These are phyloP conservation scores for Pichia sp. DNA, from an alignment of 1,139 yeast species.

Conservation along the genomic window DNA sequence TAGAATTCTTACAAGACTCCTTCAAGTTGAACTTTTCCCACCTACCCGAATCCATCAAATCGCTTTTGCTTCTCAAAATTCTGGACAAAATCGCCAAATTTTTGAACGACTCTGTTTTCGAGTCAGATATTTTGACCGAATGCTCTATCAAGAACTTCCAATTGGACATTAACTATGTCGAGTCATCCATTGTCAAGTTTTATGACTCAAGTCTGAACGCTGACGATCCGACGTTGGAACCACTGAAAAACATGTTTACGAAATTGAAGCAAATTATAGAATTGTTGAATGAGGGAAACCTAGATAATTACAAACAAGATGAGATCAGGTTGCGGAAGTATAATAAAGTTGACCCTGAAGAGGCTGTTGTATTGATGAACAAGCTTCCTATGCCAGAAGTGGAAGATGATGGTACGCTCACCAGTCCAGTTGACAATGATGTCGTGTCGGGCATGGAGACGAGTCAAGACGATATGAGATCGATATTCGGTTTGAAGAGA, in stretches of 20 bases:
- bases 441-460: constrained; percentile 9
- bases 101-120: constrained; percentile 56
- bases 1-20: constrained; percentile 80
- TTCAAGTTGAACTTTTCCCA: constrained; percentile 83
- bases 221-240: constrained; percentile 34
- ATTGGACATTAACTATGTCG: constrained; percentile 57
- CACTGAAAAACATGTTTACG: constrained; percentile 40
- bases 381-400: constrained; percentile 32
- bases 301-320: constrained; percentile 52
- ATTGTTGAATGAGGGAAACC: constrained; percentile 45
- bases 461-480: constrained; percentile 21
- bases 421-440: not conserved
- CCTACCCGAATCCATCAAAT: constrained; percentile 72
- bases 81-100: constrained; percentile 80
- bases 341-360: constrained; percentile 57
- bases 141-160: constrained; percentile 58
- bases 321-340: constrained; percentile 53
- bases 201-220: constrained; percentile 15
- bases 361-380: constrained; percentile 46
- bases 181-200: constrained; percentile 33
- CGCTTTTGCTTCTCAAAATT: constrained; percentile 76
- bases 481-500: constrained; percentile 27
- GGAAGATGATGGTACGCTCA: constrained; percentile 11
- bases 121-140: constrained; percentile 44
- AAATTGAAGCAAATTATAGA: constrained; percentile 63